Evolutionary conservation across 1,284 basidiomycete genomes (phyloP), one percentile per base, ranked within the genome.

Genomic region (Apiotrichum siamense): DNA sequence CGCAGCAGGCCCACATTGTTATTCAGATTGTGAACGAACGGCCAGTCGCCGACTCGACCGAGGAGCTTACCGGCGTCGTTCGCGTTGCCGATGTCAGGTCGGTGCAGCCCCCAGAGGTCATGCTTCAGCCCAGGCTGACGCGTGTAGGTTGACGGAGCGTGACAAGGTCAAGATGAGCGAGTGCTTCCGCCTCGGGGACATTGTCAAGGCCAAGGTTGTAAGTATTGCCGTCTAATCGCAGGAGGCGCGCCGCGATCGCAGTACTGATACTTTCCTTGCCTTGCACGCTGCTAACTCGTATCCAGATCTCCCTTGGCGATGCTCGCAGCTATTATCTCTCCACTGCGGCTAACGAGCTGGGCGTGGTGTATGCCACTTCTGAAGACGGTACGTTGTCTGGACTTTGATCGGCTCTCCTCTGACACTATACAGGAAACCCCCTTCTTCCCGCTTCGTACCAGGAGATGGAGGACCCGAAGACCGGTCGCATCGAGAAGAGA

Each of bases 141-240:
- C 4, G 7, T 4, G 4, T 17, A 12, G 76, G 42, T 84, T 85
- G 25, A 93, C 90, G 2, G 91, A 96, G 67, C 88, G 89, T 64
- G 90, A 94, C 76, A 88, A 86, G 69, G 81, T 97, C 54, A 93
- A 89, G 73, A 88, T 97, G 60, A 84, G 83, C 29, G 89, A 96
- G 61, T 97, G 91, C 67, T 98, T 97, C 75, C 81, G 96, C 36
- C 88, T 93, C 1, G 93, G 96, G 4, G 94, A 99, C 74, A 87
- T 97, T 47, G 88, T 99, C 25, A 84, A 88, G 60, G 93, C 92
- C 6, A 76, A 86, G 36, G 92, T 97, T 62, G 92, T 96, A 70
- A 73, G 87, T 81, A 15, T 12, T 4, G 9, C n/a, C n/a, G n/a
- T n/a, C n/a, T n/a, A n/a, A n/a, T n/a, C n/a, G n/a, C n/a, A n/a